A percentile compares a stretch with the other conserved stretches of the same genome.
These are phyloP conservation scores for Delonix regia DNA, from an alignment of 306 rosid genomes.

Conservation along the genomic window DNA sequence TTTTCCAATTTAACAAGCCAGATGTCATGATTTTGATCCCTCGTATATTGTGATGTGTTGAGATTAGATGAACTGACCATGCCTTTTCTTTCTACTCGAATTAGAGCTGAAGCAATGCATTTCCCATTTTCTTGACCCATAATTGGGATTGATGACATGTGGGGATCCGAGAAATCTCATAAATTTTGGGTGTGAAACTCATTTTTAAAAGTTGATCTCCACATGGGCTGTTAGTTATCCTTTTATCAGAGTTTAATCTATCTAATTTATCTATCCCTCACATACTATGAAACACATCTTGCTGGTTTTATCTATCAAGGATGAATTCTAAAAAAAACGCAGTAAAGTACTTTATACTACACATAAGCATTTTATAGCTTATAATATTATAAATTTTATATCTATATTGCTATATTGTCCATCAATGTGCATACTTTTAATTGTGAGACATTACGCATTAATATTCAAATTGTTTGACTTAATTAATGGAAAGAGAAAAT, in stretches of 20 bases:
- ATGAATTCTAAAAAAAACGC: not conserved
- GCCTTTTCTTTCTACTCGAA: conserved; percentile 22
- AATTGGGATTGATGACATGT: conserved; percentile 66
- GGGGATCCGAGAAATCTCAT: conserved; percentile 54
- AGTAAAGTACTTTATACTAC: not conserved
- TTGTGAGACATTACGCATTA: not conserved
- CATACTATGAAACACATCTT: conserved; percentile 24
- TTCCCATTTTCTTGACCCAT: conserved; percentile 40
- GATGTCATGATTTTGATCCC: conserved; percentile 30
- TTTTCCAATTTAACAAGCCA: conserved; percentile 27
- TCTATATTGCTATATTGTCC: not conserved
- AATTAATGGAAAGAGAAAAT: too few relatives aligned
- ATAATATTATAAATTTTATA: too few relatives aligned
- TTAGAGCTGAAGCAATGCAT: conserved; percentile 50
- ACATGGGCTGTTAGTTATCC: conserved; percentile 50
- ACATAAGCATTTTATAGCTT: too few relatives aligned
- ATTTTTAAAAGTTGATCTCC: conserved; percentile 42
- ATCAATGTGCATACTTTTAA: not conserved
- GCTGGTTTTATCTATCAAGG: not conserved
- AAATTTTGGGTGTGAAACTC: conserved; percentile 45
- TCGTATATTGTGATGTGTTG: conserved; percentile 22
- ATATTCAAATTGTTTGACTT: too few relatives aligned
- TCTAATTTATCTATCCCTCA: conserved; percentile 12
- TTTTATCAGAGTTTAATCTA: conserved; percentile 22
- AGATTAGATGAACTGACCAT: conserved; percentile 12